Base-by-base conservation (phyloP, 2,329 filamentous ascomycete species). In the Cladosporium cucumerinum region DNA sequence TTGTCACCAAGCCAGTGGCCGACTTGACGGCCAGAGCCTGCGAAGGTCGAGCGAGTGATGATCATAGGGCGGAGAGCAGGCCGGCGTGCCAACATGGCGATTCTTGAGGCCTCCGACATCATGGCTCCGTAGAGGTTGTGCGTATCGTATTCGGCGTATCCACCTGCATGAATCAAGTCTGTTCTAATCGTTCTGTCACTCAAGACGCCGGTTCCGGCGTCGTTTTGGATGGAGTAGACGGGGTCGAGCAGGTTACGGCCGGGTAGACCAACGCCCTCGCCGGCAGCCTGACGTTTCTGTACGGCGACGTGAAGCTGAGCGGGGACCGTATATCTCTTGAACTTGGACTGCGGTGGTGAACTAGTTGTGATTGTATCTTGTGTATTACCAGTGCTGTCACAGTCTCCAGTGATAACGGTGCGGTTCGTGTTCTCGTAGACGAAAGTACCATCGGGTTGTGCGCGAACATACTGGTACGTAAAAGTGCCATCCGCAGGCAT, bases 101-200 rank as follows among this genome's bases (percentile, higher is more conserved):
- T 76, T 61, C 86, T 84, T 0, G 88, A 90, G 5, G 85, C 79
- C 21, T 81, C 77, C 1, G 87, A 89, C 90, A 93, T 93, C 87
- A 91, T 82, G 71, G 85, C 85, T 1, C 91, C 91, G 74, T 91
- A 92, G 1, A 93, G 76, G 70, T 93, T 93, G 75, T 93, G 91
- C 0, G 87, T 90, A 69, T 93, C 91, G 72, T 91, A 92, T 75
- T 90, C 86, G 23, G 82, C 80, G 43, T 87, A 78, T 1, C 89
- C 89, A 65, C 89, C 87, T 49, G 86, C 82, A 74, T 92, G 89
- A 10, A 88, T 82, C 10, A 91, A 78, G 72, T 91, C 85, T 0
- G 89, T 90, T 68, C 86, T 82, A 61, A 91, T 84, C 0, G 89
- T 82, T 57, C 72, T 72, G 64, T 79, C 77, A 6, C 75, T 78